A percentile compares a stretch with the other conserved stretches of the same genome.
These are phyloP conservation scores for Aspergillus pseudoterreus DNA, from an alignment of 2,329 filamentous ascomycete genomes.

Conservation along the genomic window DNA sequence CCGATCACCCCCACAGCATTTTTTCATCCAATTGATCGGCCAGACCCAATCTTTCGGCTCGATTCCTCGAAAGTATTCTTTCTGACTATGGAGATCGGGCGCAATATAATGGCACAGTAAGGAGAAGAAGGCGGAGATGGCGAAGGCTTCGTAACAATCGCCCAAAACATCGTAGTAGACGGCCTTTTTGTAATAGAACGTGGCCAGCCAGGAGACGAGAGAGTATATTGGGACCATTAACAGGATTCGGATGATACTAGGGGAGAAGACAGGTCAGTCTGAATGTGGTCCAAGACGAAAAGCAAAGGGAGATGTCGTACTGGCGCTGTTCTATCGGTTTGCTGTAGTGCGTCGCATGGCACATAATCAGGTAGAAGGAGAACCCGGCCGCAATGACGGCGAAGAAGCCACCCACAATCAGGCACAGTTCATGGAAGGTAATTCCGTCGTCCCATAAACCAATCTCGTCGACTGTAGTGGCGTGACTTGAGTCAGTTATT, in stretches of 20 bases:
- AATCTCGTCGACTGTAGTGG: conserved; percentile 41
- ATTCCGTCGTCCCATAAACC: conserved; percentile 50
- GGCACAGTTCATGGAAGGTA: conserved; percentile 56
- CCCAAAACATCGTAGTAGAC: conserved; percentile 78
- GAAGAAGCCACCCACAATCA: conserved; percentile 53
- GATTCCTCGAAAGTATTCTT: conserved; percentile 72
- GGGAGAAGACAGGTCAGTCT: conserved; percentile 4
- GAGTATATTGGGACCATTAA: conserved; percentile 85
- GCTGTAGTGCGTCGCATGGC: conserved; percentile 59
- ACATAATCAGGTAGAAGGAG: conserved; percentile 53
- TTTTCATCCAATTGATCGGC: conserved; percentile 67
- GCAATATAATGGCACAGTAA: conserved; percentile 78
- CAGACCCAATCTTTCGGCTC: conserved; percentile 69
- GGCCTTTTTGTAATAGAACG: conserved; percentile 70
- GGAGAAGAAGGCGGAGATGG: conserved; percentile 81
- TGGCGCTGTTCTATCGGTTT: conserved; percentile 59
- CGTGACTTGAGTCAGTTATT: neutral
- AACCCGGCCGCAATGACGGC: conserved; percentile 49
- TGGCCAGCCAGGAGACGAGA: conserved; percentile 67
- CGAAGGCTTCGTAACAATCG: conserved; percentile 86
- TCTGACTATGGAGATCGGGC: conserved; percentile 73
- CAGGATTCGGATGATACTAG: conserved; percentile 78
- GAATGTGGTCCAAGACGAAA: neutral
- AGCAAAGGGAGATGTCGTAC: conserved; percentile 31
- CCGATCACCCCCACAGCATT: conserved; percentile 65